Evolutionary conservation across 495 filamentous ascomycete genomes (phyloP), one percentile per base, ranked within the genome.

Genomic region (Trichodelitschia bisporula): DNA sequence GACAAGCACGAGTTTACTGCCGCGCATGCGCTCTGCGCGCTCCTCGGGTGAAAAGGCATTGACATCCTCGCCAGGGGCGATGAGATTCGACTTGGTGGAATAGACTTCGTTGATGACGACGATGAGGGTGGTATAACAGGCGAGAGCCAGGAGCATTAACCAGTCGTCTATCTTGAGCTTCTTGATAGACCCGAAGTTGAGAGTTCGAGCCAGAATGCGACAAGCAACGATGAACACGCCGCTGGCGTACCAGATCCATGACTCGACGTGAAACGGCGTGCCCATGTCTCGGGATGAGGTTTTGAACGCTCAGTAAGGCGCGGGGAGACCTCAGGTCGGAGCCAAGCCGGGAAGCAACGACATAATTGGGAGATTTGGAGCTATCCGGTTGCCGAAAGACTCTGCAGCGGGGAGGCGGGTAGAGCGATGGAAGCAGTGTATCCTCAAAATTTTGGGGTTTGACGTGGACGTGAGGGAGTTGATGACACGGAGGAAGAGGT

Each of bases 91-190:
- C 15, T 56, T 58, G 11, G 57, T 57, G 26, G 56, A 48, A 4
- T 57, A 45, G 1, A 69, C 61, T 18, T 69, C 50, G 37, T 70
- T 69, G 35, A 71, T 64, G 10, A 54, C 41, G 4, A 57, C 47
- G 21, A 71, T 54, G 4, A 70, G 41, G 11, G 49, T 51, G 2
- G 66, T 70, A 37, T 66, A 67, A 10, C 61, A 57, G 30, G 49
- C 38, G 36, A 69, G 55, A 4, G 59, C 64, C 16, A 55, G 40
- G 0, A 61, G 36, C 57, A 71, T 69, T 12, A 70, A 34, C 44
- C 56, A 69, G 36, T 73, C 68, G 32, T 73, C 66, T 2, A 51
- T 17, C 38, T 68, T 56, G 21, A 67, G 45, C 8, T 50, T 45
- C 15, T 44, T 55, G 24, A 53, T 40, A 0, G 51, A 45, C 4